Conservation (phyloP, 495 filamentous ascomycete genomes). For the Xylaria grammica region DNA sequence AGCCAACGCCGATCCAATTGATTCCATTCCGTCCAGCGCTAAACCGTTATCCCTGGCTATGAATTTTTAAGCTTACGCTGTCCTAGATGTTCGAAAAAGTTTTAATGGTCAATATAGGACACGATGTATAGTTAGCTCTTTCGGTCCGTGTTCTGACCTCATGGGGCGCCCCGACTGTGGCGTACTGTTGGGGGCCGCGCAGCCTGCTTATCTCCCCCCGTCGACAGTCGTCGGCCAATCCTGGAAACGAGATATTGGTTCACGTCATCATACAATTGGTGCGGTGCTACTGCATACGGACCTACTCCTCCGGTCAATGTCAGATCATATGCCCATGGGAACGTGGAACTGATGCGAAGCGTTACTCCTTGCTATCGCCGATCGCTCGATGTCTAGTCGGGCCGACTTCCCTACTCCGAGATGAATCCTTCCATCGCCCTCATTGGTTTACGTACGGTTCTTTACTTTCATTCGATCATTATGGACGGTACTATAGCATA, state of each 20-base stretch:
- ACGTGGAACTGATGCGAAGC: too few species aligned
- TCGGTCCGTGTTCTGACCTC: not conserved
- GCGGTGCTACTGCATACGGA: too few species aligned
- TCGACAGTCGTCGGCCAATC: too few species aligned
- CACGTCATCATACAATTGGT: not conserved
- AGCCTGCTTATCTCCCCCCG: not conserved
- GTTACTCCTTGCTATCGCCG: too few species aligned
- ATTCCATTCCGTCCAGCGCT: not conserved
- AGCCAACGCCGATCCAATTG: not conserved
- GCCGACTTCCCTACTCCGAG: not conserved
- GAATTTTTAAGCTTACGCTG: not conserved
- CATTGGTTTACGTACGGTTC: too few species aligned
- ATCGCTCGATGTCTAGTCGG: too few species aligned
- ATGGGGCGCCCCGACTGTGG: not conserved
- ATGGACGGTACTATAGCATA: too few species aligned
- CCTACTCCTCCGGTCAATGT: too few species aligned
- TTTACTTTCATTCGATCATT: too few species aligned
- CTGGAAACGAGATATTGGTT: not conserved
- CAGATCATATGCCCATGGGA: too few species aligned
- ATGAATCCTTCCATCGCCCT: too few species aligned
- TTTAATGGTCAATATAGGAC: not conserved
- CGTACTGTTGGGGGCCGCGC: not conserved
- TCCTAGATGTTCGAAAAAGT: not conserved
- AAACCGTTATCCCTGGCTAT: not conserved
- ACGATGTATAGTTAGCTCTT: not conserved